Evolutionary conservation across 805 yeast genomes (phyloP).

Genomic region (Wickerhamomyces xylosicus): DNA sequence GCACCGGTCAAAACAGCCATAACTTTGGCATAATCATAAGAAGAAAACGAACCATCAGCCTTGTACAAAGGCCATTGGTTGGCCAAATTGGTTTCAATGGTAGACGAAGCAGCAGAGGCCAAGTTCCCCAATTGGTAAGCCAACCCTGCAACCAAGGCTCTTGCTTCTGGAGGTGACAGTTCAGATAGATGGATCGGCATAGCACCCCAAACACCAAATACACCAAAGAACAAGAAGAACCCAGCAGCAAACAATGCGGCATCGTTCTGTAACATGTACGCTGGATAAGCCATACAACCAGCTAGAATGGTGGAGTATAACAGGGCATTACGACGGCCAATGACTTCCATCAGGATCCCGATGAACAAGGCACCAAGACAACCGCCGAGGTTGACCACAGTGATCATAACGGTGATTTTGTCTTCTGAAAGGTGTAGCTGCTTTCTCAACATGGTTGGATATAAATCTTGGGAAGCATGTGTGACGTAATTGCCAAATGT

Average conservation of each 20-base stretch:
- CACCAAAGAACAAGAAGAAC: slow-evolving; percentile 54
- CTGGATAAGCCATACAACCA: slow-evolving; percentile 56
- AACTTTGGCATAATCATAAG: slow-evolving; percentile 49
- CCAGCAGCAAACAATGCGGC: slow-evolving; percentile 44
- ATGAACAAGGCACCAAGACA: slow-evolving; percentile 48
- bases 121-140: slow-evolving; percentile 67
- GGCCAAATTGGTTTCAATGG: slow-evolving; percentile 61
- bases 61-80: slow-evolving; percentile 42
- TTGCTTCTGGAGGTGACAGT: slow-evolving; percentile 53
- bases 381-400: slow-evolving; percentile 60
- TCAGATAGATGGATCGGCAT: slow-evolving; percentile 58
- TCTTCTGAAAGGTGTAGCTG: slow-evolving; percentile 40
- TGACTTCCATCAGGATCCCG: slow-evolving; percentile 46
- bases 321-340: slow-evolving; percentile 54
- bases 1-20: slow-evolving; percentile 65
- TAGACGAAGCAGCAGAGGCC: slow-evolving; percentile 61
- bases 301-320: slow-evolving; percentile 42
- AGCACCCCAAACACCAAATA: slow-evolving; percentile 71
- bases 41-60: slow-evolving; percentile 20
- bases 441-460: slow-evolving; percentile 48
- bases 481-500: slow-evolving; percentile 63
- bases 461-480: slow-evolving; percentile 70
- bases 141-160: slow-evolving; percentile 52
- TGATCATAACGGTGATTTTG: slow-evolving; percentile 47
- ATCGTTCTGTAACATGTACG: slow-evolving; percentile 29